Conservation (phyloP, 2,329 filamentous ascomycete species). For the Sarocladium strictum region DNA sequence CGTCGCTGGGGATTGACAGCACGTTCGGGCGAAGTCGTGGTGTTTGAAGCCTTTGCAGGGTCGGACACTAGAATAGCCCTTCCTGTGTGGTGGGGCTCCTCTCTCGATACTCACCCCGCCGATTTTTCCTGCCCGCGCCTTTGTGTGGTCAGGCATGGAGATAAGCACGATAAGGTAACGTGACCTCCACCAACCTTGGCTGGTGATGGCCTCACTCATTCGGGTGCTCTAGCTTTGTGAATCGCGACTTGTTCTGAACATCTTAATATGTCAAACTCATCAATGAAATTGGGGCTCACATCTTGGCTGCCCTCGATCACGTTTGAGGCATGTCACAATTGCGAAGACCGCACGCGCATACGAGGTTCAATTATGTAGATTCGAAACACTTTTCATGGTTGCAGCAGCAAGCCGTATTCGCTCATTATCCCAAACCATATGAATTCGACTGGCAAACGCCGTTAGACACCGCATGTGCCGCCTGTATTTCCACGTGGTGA, state of each 20-base stretch:
- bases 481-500: too few relatives aligned
- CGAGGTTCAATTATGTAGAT: background rate
- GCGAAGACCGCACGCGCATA: background rate
- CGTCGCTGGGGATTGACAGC: background rate
- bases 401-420: background rate
- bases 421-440: conserved; percentile 5
- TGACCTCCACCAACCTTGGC: background rate
- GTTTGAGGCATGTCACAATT: background rate
- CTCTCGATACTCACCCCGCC: conserved; percentile 3
- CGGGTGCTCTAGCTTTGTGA: too few relatives aligned
- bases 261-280: too few relatives aligned
- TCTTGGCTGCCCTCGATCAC: too few relatives aligned
- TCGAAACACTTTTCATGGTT: background rate
- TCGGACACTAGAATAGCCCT: conserved; percentile 9
- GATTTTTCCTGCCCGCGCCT: conserved; percentile 8
- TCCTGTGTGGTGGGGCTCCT: conserved; percentile 9
- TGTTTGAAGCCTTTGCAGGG: conserved; percentile 9
- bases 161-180: conserved; percentile 9
- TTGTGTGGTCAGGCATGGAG: conserved; percentile 1
- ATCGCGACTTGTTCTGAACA: too few relatives aligned
- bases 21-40: conserved; percentile 7
- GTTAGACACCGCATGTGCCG: too few relatives aligned
- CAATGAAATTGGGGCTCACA: too few relatives aligned
- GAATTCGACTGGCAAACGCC: background rate
- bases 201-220: background rate